Conservation (phyloP, 208 protist genomes). For the Histomonas meleagridis region DNA sequence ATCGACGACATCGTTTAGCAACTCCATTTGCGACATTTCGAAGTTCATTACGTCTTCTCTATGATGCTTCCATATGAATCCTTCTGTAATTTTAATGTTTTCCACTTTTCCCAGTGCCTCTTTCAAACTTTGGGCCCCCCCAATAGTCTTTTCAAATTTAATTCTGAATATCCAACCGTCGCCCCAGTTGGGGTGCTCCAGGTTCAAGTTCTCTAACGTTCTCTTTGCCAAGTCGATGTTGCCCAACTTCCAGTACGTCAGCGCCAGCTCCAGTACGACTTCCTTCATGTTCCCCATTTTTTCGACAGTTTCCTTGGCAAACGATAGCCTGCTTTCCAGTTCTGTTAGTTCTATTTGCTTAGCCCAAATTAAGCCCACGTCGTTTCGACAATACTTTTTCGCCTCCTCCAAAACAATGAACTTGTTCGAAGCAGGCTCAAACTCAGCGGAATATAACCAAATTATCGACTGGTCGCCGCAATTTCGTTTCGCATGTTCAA, state of each 20-base stretch:
- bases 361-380: not conserved
- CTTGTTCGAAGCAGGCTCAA: not conserved
- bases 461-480: not conserved
- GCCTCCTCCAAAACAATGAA: not conserved
- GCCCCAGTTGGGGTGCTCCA: not conserved
- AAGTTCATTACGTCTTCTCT: not conserved
- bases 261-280: not conserved
- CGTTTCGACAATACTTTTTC: not conserved
- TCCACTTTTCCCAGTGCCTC: not conserved
- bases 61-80: not conserved
- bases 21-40: not conserved
- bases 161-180: not conserved
- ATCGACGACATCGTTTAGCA: not conserved
- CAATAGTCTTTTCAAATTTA: not conserved
- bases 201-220: not conserved
- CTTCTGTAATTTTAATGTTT: not conserved
- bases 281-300: not conserved
- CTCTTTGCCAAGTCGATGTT: not conserved
- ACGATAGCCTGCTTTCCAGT: not conserved
- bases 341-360: not conserved
- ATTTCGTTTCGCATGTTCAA: not conserved
- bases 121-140: not conserved
- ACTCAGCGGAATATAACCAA: not conserved
- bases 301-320: not conserved
- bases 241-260: not conserved